Conservation (phyloP, 805 yeast species). For the Candida taoyuanica region DNA sequence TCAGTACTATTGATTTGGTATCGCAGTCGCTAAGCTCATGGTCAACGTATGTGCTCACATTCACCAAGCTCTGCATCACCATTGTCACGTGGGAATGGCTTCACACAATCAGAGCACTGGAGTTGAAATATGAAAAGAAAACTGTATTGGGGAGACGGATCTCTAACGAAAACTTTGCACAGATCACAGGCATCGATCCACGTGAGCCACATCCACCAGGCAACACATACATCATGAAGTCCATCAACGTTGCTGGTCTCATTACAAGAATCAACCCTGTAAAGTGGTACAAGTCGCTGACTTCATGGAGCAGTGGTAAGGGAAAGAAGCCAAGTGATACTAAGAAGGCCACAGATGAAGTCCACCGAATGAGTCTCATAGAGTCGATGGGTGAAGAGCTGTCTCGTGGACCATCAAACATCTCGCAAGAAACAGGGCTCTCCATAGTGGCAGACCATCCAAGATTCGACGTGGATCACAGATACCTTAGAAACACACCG, state of each 20-base stretch:
- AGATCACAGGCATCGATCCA: constrained; percentile 9
- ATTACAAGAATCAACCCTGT: constrained; percentile 11
- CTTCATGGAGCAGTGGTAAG: background rate
- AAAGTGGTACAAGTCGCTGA: background rate
- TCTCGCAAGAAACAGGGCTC: constrained; percentile 14
- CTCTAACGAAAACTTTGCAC: constrained; percentile 37
- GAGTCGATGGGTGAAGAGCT: constrained; percentile 8
- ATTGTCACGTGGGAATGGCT: constrained; percentile 67
- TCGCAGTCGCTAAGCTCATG: constrained; percentile 42
- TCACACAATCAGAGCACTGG: constrained; percentile 46
- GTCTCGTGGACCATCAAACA: constrained; percentile 6
- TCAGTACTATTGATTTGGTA: constrained; percentile 33
- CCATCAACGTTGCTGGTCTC: constrained; percentile 17
- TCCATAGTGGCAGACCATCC: constrained; percentile 25
- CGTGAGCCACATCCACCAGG: constrained; percentile 3
- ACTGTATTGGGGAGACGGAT: constrained; percentile 63
- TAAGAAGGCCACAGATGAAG: background rate
- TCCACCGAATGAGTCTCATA: constrained; percentile 5
- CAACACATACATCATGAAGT: constrained; percentile 18
- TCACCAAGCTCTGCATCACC: constrained; percentile 45
- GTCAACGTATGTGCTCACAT: constrained; percentile 42
- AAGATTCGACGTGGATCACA: constrained; percentile 24
- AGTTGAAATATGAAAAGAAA: constrained; percentile 44
- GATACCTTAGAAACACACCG: constrained; percentile 25
- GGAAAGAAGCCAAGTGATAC: background rate